phyloP scores from a whole-genome alignment of 2,329 filamentous ascomycete species.

The Blastomyces parvus region DNA sequence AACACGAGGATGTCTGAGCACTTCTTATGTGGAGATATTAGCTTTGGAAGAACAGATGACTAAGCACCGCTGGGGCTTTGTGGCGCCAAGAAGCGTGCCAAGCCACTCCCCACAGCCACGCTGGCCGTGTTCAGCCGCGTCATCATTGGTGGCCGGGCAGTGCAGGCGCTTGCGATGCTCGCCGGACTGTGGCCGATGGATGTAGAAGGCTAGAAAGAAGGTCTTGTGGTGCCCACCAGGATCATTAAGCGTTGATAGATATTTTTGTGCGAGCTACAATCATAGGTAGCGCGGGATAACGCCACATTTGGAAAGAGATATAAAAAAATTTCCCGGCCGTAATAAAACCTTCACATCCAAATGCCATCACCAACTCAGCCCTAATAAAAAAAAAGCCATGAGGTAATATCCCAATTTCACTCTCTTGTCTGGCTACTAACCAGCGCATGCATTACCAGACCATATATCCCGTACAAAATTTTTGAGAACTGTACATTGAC shows the following conservation, averaged over 20 bases:
- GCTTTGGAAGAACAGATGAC: background rate
- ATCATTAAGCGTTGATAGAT: background rate
- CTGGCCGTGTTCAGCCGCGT: background rate
- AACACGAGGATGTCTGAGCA: background rate
- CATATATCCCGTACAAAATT: background rate
- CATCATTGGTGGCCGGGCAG: background rate
- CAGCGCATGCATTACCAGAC: background rate
- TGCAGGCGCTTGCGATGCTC: background rate
- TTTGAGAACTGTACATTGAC: background rate
- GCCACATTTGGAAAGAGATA: background rate
- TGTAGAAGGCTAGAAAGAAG: background rate
- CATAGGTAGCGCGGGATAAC: background rate
- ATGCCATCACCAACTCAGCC: background rate
- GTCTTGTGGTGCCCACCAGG: too few relatives aligned
- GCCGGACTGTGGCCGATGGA: background rate
- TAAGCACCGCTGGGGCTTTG: background rate
- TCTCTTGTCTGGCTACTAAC: background rate
- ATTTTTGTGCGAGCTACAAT: background rate
- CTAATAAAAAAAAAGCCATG: background rate
- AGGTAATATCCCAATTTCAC: background rate
- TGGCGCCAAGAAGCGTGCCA: background rate
- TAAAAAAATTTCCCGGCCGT: background rate
- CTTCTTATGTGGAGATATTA: too few relatives aligned
- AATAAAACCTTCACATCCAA: background rate
- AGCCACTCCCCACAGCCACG: background rate